Evolutionary conservation across 495 filamentous ascomycete genomes (phyloP), one percentile per base, ranked within the genome.

Genomic region (Podospora appendiculata): DNA sequence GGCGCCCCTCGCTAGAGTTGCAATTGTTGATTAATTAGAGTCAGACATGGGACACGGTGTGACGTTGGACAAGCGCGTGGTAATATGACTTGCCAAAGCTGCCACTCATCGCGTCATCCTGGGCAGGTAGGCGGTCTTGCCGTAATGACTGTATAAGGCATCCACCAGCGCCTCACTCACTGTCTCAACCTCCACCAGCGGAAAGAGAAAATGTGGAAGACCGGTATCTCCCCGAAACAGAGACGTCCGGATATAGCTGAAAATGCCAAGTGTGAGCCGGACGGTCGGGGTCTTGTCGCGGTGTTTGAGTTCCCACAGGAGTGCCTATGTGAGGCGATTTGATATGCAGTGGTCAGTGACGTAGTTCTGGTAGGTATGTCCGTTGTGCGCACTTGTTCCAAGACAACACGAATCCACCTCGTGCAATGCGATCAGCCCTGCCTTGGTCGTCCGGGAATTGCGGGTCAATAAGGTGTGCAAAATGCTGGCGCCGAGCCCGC

Each of bases 111-210:
- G 51, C 52, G 64, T 68, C 10, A 70, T 56, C 1, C 66, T 60
- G 0, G 69, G 69, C 25, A 73, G 46, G 35, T 61, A 65, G 8
- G 70, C 59, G 0, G 59, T 63, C 1, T 33, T 36, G 8, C 70
- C 65, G 14, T 65, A 59, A 3, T 66, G 64, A 48, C 64, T 66
- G 41, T 70, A 60, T 17, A 70, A 40, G 7, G 47, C 51, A 43
- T 67, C 54, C 0, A 68, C 66, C 47, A 73, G 63, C 0, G 56
- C 49, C 52, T 73, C 63, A 34, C 56, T 58, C 0, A 69, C 69
- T 6, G 67, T 68, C 39, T 70, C 65, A 3, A 67, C 58, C 50
- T 72, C 63, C 16, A 73, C 38, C n/a, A 70, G 32, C 32, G 70
- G 69, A 32, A 59, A 55, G 2, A 70, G 1, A 25, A 72, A 70